Evolutionary conservation across 1,139 yeast species (phyloP).

Genomic region (Pichia sp.): DNA sequence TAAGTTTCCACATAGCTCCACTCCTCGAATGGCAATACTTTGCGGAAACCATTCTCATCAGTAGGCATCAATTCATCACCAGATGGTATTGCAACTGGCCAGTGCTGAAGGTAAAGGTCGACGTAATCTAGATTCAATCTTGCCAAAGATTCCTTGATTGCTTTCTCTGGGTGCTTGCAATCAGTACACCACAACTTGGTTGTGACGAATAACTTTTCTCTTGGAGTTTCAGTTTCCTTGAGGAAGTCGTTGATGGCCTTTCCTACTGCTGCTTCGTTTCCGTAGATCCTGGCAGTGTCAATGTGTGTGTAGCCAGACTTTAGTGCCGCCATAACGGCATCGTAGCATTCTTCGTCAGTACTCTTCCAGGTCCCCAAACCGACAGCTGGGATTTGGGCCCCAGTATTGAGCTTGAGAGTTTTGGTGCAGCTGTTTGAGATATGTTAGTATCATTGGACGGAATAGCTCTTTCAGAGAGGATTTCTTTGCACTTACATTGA

Average conservation of each 20-base stretch:
- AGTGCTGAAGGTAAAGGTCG: constrained; percentile 75
- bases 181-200: constrained; percentile 66
- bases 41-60: constrained; percentile 38
- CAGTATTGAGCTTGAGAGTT: constrained; percentile 15
- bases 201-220: constrained; percentile 70
- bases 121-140: constrained; percentile 70
- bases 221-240: constrained; percentile 56
- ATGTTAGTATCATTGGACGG: not conserved
- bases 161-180: constrained; percentile 29
- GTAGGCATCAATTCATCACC: constrained; percentile 36
- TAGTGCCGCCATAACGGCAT: constrained; percentile 59
- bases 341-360: constrained; percentile 52
- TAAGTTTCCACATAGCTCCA: constrained; percentile 41
- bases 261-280: constrained; percentile 68
- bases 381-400: constrained; percentile 45
- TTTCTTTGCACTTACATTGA: not conserved
- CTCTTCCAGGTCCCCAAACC: constrained; percentile 62
- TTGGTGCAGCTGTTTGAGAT: constrained; percentile 1
- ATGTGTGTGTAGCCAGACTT: constrained; percentile 72
- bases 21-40: constrained; percentile 38
- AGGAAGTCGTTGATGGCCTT: constrained; percentile 42
- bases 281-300: constrained; percentile 69
- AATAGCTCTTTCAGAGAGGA: not conserved
- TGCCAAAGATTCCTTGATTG: constrained; percentile 40
- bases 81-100: constrained; percentile 55